Base-by-base conservation (phyloP, 2,329 filamentous ascomycete species). In the Eutypa lata region DNA sequence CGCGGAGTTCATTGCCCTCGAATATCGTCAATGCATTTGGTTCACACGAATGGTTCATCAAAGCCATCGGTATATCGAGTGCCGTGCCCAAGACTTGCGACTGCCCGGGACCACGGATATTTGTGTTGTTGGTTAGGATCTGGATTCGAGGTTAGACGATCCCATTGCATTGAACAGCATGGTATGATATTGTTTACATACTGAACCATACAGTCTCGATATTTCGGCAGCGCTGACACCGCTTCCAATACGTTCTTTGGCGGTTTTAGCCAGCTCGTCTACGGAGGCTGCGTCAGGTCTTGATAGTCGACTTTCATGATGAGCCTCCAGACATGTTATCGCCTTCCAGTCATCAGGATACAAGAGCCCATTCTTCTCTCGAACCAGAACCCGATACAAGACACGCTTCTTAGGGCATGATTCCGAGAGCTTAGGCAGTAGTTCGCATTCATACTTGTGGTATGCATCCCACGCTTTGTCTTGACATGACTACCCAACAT, bases 1-100 rank as follows among this genome's bases (percentile, higher is more conserved):
- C 60, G 2, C 63, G 59, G 1, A 70, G 52, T 49, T 70, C 51
- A 24, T 51, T 53, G 14, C 68, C 67, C 45, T 72, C 64, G 19
- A 69, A 66, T 47, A 66, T 65, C 26, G 68, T 55, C 33, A 66
- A 57, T 2, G 65, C 63, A 38, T 73, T 74, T 10, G 69, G 68
- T 1, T 65, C 59, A 50, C 71, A 74, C 0, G 62, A 67, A 57
- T 73, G 70, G 55, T 73, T 73, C 50, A 72, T 65, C 33, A 65
- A 53, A 13, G 68, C 61, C 1, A 62, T 60, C 2, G 62, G 51
- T 13, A 67, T 47, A 31, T 72, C 67, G n/a, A 73, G 53, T 14
- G 55, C 65, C n/a, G 53, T 57, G 5, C 69, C 70, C 40, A 62
- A 52, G 1, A 51, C 47, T 7, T 55, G 48, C 6, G 57, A 58